Conservation (phyloP, 1,139 yeast genomes). For the Geotrichum candidum region DNA sequence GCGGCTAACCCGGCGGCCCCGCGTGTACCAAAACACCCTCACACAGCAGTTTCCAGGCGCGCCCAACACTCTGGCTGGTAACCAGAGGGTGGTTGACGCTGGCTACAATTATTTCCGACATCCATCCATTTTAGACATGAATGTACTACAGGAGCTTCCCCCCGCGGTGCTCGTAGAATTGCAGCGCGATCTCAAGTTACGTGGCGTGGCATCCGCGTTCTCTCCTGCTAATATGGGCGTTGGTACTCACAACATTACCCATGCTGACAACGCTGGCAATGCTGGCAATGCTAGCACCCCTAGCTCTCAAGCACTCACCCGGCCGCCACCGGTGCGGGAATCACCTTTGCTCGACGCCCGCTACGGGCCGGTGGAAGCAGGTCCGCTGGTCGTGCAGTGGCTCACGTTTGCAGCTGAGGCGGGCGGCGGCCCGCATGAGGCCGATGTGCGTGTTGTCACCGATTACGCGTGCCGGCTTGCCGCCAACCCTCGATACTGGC, state of each 20-base stretch:
- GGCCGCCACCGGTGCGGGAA: not conserved
- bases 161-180: not conserved
- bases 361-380: not conserved
- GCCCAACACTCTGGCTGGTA: not conserved
- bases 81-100: not conserved
- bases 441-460: slow-evolving; percentile 8
- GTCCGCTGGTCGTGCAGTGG: not conserved
- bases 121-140: slow-evolving; percentile 1
- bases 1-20: not conserved
- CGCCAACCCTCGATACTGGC: not conserved
- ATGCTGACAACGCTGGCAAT: not conserved
- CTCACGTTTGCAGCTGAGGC: not conserved
- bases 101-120: slow-evolving; percentile 4
- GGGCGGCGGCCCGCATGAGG: slow-evolving; percentile 17
- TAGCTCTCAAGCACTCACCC: not conserved
- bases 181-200: not conserved
- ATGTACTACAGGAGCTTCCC: slow-evolving; percentile 3
- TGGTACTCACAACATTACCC: not conserved
- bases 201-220: not conserved
- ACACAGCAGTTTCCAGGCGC: slow-evolving; percentile 1
- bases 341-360: not conserved
- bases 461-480: not conserved
- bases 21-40: slow-evolving; percentile 9
- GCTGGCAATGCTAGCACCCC: not conserved
- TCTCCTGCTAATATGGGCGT: not conserved